Base-by-base conservation (phyloP, 2,329 filamentous ascomycete species). In the Penicillium polonicum region DNA sequence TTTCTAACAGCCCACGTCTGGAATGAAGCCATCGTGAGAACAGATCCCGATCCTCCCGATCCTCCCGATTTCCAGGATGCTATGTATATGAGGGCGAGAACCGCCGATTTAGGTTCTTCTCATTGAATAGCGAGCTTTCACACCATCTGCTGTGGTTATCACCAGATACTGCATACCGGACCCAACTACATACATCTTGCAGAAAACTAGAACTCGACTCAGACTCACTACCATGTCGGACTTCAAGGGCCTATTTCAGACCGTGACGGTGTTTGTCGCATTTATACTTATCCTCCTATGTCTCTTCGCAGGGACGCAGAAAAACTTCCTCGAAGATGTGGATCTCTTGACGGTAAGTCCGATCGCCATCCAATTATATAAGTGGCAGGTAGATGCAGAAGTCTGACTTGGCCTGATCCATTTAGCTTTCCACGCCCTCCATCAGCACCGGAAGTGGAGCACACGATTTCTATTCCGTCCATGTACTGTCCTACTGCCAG, bases 401-500 rank as follows among this genome's bases (percentile, higher is more conserved):
- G 56, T 64, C 57, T 64, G 78, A 53, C 70, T 76, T 57, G 66
- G 74, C 31, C 31, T 15, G 9, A 70, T 74, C 38, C n/a, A 52
- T 70, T 54, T 74, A 80, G 65, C 70, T 73, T 42, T 71, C 72
- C 50, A 68, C 70, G 9, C 63, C 69, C 2, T 55, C 62, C 19
- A 48, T 83, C 27, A 78, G 80, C 21, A 69, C 77, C 45, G 70
- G 76, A 19, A 72, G 86, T 17, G 82, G 83, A 38, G 76, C 87
- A 36, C 77, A 83, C 41, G 81, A 87, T 70, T 88, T 83, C 72
- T 88, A 88, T 74, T 81, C 79, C 21, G 77, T 82, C 17, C 84
- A 88, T 69, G 67, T 87, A 55, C 80, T 87, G 72, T 79, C 83
- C 69, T 84, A 83, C 74, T 88, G 86, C 73, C 78, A 80, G 59